A percentile compares a stretch with the other conserved stretches of the same genome.
phyloP scores from a whole-genome alignment of 1,284 basidiomycete species.

The Cryptococcus wingfieldii region DNA sequence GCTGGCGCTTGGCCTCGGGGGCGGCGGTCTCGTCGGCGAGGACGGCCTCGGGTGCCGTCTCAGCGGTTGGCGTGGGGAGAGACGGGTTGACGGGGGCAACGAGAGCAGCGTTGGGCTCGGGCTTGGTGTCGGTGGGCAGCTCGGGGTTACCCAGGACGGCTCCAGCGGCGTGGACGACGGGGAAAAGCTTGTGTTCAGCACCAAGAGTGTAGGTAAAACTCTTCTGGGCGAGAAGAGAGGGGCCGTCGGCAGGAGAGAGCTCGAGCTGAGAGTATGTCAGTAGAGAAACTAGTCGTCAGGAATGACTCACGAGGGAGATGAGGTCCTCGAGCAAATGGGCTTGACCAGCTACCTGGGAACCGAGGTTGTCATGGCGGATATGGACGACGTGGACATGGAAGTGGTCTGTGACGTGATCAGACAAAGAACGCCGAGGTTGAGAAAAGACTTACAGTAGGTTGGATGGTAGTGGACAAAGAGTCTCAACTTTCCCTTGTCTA shows the following conservation, averaged over 20 bases:
- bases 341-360: constrained; percentile 80
- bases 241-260: constrained; percentile 49
- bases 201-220: constrained; percentile 80
- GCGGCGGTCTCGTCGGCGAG: no score
- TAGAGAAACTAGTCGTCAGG: background rate
- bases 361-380: constrained; percentile 59
- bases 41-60: background rate
- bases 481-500: constrained; percentile 62
- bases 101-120: background rate
- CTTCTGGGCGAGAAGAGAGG: constrained; percentile 59
- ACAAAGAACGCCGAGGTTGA: background rate
- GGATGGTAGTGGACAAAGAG: constrained; percentile 95
- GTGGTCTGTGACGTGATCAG: constrained; percentile 60
- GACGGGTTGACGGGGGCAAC: background rate
- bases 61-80: background rate
- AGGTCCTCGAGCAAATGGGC: constrained; percentile 91
- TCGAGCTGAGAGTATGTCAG: constrained; percentile 56
- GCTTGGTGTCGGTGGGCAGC: background rate
- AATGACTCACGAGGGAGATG: constrained; percentile 64
- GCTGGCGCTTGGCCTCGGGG: no score
- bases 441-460: constrained; percentile 70
- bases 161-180: constrained; percentile 14
- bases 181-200: constrained; percentile 68
- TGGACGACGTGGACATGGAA: constrained; percentile 94
- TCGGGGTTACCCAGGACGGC: constrained; percentile 1